Evolutionary conservation across 495 filamentous ascomycete species (phyloP), one percentile per base, ranked within the genome.

Genomic region (Penicillium steckii): DNA sequence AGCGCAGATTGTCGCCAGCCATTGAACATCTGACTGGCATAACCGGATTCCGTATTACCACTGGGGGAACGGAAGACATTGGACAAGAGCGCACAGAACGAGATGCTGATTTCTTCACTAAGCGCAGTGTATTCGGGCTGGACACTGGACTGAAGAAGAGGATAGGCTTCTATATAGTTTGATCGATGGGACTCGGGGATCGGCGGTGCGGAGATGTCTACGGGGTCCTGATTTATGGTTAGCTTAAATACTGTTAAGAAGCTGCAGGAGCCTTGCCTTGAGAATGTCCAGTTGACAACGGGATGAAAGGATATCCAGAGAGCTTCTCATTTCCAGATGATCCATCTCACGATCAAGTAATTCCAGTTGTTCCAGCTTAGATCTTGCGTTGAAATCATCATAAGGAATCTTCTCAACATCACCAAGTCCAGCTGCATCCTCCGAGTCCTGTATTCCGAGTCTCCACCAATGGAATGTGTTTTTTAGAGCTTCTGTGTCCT

Each of bases 81-180:
- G 18, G 56, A 65, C 1, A 75, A 38, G 18, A 76, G 55, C 3
- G 67, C 65, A 30, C 62, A 57, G 19, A 75, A 65, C 3, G 75
- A 71, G 18, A 69, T 52, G 21, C 67, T 65, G 23, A 80, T 61
- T 7, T 53, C 46, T 29, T 58, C 65, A 26, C 58, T 72, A 15
- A 70, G 48, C 1, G 65, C 62, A 3, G 73, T 68, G 57, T 78
- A 71, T 45, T 83, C 72, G 2, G 68, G 60, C 12, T 50, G 46
- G 30, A 68, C 25, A 17, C 66, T 61, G 3, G 81, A 79, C 57
- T 88, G 77, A 13, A 95, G 64, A 2, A 91, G 60, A 10, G 70
- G 75, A 42, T 81, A 69, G 7, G 83, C 85, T 40, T 88, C 76
- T 27, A 83, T 73, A 51, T 81, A 90, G 65, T 90, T 87, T 4